A percentile compares a stretch with the other conserved stretches of the same genome.
Evolutionary conservation across 2,329 filamentous ascomycete genomes (phyloP).

Genomic region (Lachnellula occidentalis): DNA sequence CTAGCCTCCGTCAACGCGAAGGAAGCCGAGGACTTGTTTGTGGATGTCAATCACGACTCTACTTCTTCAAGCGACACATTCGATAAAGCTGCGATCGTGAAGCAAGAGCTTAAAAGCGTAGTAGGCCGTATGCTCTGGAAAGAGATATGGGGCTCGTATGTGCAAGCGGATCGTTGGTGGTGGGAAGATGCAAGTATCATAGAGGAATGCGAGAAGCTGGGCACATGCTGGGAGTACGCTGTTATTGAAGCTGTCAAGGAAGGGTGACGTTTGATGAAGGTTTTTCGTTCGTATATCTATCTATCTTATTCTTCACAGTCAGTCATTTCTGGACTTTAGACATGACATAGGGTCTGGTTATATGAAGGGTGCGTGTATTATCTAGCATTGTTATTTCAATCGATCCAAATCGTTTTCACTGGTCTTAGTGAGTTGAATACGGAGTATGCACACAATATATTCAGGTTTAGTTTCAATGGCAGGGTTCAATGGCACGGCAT

Average conservation of each 20-base stretch:
- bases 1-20: constrained; percentile 14
- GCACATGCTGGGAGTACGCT: constrained; percentile 55
- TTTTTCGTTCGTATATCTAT: not conserved
- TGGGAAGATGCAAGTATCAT: constrained; percentile 53
- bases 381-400: no score
- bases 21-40: not conserved
- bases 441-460: no score
- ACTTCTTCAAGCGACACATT: not conserved
- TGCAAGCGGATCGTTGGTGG: constrained; percentile 46
- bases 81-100: constrained; percentile 23
- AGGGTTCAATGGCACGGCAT: no score
- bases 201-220: constrained; percentile 48
- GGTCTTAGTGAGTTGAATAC: no score
- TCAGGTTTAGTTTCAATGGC: no score
- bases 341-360: no score
- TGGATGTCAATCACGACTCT: not conserved
- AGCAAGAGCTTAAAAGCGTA: constrained; percentile 43
- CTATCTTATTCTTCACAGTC: not conserved
- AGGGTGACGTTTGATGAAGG: constrained; percentile 1
- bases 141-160: constrained; percentile 49
- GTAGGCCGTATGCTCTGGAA: constrained; percentile 55
- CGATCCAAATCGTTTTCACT: no score
- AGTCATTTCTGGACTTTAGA: no score
- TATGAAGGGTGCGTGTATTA: no score
- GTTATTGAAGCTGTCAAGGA: constrained; percentile 51